Percentiles rank a stretch among this genome's conserved stretches.
These are phyloP conservation scores for Tulasnella sp. DNA, from an alignment of 768 basidiomycete genomes.

Conservation along the genomic window DNA sequence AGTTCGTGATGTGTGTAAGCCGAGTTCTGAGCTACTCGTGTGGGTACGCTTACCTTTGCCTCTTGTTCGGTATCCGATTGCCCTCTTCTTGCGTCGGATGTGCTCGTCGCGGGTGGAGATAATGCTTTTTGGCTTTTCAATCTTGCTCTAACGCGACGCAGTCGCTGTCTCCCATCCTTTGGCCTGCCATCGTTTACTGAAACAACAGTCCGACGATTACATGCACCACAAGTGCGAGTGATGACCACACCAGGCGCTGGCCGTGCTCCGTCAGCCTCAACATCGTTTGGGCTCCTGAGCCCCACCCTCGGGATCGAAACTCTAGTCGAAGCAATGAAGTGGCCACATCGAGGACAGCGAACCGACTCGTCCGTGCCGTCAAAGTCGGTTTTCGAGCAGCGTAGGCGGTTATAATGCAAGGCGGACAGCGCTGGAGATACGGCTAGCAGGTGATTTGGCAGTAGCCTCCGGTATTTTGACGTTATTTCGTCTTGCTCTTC, in stretches of 20 bases:
- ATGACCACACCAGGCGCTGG: background rate
- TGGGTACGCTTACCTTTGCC: background rate
- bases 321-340: constrained; percentile 10
- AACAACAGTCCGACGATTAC: background rate
- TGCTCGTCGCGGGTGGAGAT: background rate
- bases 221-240: background rate
- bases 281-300: background rate
- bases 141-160: background rate
- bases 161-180: background rate
- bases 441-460: background rate
- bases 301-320: background rate
- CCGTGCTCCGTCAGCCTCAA: background rate
- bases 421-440: constrained; percentile 8
- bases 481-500: constrained; percentile 3
- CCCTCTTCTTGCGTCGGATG: background rate
- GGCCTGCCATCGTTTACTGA: background rate
- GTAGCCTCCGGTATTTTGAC: constrained; percentile 5
- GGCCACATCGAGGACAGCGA: constrained; percentile 21
- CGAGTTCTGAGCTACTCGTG: background rate
- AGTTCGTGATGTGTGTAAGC: background rate
- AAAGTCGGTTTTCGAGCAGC: background rate
- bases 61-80: background rate
- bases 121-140: background rate
- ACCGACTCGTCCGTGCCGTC: background rate
- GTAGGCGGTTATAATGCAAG: background rate